Evolutionary conservation across 306 rosid genomes (phyloP).

Genomic region (Sechiopsis laciniata): DNA sequence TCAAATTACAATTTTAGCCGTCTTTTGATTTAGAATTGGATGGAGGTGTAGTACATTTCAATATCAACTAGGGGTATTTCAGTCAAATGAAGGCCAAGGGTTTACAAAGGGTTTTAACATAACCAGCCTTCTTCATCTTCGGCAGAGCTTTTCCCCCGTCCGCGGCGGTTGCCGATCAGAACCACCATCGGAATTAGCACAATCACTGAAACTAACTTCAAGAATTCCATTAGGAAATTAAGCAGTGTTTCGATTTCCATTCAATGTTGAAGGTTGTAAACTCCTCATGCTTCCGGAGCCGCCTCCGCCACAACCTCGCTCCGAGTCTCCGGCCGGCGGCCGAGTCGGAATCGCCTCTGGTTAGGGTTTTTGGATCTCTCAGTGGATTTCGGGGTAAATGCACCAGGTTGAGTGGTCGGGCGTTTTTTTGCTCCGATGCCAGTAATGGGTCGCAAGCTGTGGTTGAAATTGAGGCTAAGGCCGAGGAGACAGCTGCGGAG

Average conservation of each 20-base stretch:
- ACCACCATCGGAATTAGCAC: constrained; percentile 13
- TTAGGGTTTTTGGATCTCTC: constrained; percentile 44
- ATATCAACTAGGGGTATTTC: neutral
- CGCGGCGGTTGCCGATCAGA: constrained; percentile 34
- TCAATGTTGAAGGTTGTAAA: constrained; percentile 74
- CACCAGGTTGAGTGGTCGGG: constrained; percentile 35
- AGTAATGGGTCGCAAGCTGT: constrained; percentile 51
- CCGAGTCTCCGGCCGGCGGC: constrained; percentile 42
- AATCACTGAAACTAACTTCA: constrained; percentile 11
- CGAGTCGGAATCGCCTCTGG: constrained; percentile 43
- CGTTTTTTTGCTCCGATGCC: constrained; percentile 74
- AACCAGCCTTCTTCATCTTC: neutral
- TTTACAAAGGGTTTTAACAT: neutral
- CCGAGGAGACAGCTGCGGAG: constrained; percentile 31
- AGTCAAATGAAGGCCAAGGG: neutral
- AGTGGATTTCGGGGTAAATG: constrained; percentile 31
- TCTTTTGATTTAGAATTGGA: too few species aligned
- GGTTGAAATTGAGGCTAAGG: constrained; percentile 33
- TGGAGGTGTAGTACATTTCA: neutral
- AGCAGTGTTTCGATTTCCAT: neutral
- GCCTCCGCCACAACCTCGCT: constrained; percentile 33
- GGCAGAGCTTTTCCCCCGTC: constrained; percentile 23
- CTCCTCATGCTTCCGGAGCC: constrained; percentile 33
- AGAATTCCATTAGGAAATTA: constrained; percentile 8
- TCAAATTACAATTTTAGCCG: too few species aligned